Evolutionary conservation across 1,139 yeast genomes (phyloP).

Genomic region (Pichiaceae sp.): DNA sequence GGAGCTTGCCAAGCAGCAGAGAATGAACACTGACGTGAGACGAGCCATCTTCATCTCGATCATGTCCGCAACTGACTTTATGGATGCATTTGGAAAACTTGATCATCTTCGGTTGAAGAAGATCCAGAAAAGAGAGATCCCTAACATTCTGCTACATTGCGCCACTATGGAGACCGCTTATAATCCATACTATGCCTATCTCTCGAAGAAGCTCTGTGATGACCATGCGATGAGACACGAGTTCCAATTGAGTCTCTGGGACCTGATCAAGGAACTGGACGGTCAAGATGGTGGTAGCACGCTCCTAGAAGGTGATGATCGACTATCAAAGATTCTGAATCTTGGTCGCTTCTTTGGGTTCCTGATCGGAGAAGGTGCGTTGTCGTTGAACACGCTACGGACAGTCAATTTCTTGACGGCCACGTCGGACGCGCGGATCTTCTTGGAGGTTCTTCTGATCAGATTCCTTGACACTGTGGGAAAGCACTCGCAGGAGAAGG

Average conservation of each 20-base stretch:
- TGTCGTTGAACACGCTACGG: conserved; percentile 66
- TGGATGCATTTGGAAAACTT: conserved; percentile 77
- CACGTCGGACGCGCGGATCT: conserved; percentile 55
- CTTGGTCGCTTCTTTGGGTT: conserved; percentile 75
- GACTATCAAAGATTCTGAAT: conserved; percentile 55
- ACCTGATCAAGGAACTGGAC: conserved; percentile 68
- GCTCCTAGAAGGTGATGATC: conserved; percentile 26
- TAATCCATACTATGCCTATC: conserved; percentile 84
- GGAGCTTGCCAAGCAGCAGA: conserved; percentile 72
- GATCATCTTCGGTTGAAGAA: conserved; percentile 73
- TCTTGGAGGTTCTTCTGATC: conserved; percentile 65
- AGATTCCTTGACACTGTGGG: conserved; percentile 60
- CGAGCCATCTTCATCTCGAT: conserved; percentile 88
- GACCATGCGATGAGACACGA: conserved; percentile 69
- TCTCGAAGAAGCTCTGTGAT: conserved; percentile 69
- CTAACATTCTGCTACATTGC: conserved; percentile 79
- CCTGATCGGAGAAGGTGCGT: conserved; percentile 61
- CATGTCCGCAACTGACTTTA: conserved; percentile 89
- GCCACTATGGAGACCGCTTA: conserved; percentile 73
- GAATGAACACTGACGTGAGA: conserved; percentile 94
- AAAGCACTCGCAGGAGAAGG: conserved; percentile 49
- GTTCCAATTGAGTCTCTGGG: conserved; percentile 89
- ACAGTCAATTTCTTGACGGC: conserved; percentile 70
- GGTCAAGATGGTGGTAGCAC: conserved; percentile 29
- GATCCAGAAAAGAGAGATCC: conserved; percentile 83